phyloP scores from a whole-genome alignment of 331 rosid species.

The Saraca asoca region DNA sequence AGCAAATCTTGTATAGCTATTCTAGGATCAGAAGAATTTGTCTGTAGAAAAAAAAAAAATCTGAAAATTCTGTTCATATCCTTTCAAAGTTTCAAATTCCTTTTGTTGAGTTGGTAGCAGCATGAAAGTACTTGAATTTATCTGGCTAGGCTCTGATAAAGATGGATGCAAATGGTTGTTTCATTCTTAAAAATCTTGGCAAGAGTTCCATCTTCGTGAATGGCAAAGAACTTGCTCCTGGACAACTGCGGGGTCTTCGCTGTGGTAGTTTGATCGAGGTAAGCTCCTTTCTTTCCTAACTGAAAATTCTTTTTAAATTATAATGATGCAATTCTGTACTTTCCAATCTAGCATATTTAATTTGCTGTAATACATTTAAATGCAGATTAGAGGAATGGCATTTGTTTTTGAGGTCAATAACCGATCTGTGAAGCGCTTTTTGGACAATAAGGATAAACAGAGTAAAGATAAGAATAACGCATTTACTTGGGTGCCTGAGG shows the following conservation, averaged over 20 bases:
- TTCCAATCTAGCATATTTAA: neutral
- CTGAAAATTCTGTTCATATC: neutral
- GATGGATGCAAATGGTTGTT: constrained; percentile 75
- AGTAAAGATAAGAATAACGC: constrained; percentile 27
- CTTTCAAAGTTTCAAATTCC: constrained; percentile 17
- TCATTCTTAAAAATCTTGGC: constrained; percentile 70
- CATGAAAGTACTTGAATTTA: constrained; percentile 23
- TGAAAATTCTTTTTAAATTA: constrained; percentile 9
- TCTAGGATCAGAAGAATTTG: constrained; percentile 19
- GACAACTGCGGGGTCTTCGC: constrained; percentile 53
- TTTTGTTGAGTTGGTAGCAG: constrained; percentile 7
- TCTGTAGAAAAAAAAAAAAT: constrained; percentile 9
- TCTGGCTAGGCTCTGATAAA: constrained; percentile 66
- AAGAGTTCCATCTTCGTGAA: constrained; percentile 68
- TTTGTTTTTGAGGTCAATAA: constrained; percentile 64
- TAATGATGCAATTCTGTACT: constrained; percentile 16
- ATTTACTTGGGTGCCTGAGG: constrained; percentile 38
- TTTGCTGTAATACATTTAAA: constrained; percentile 31
- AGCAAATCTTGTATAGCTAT: neutral
- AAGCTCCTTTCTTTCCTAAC: constrained; percentile 36
- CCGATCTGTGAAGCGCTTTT: constrained; percentile 49
- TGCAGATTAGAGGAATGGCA: constrained; percentile 73
- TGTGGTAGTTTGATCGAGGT: constrained; percentile 73
- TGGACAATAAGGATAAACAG: constrained; percentile 36
- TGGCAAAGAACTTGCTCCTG: constrained; percentile 63